Base-by-base conservation (phyloP, 2,329 filamentous ascomycete genomes). In the Boeremia lycopersici region DNA sequence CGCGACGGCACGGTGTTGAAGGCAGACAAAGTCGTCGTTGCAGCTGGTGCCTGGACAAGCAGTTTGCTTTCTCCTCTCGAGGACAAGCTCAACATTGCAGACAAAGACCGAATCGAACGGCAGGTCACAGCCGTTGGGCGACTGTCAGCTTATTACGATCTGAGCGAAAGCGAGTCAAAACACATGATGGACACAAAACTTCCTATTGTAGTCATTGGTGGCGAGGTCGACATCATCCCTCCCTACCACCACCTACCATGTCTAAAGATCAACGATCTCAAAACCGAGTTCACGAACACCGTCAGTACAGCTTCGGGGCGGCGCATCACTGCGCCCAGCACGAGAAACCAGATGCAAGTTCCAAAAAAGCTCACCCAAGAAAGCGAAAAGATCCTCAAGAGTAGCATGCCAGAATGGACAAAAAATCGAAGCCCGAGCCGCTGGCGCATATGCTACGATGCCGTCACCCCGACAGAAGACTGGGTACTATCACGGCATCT, bases 211-310 rank as follows among this genome's bases (percentile, higher is more conserved):
- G 76, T 82, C 8, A 79, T 80, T 50, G 79, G 78, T 0, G 76
- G 72, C 8, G 62, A 76, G 55, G 78, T 78, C 3, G 79, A 82
- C 62, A 74, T 80, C 4, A 76, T 83, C 6, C 80, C 79, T 1
- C 79, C 79, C 12, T 81, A 81, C 8, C 74, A 81, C 29, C 79
- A 81, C 1, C 63, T 57, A 15, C 64, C 57, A 0, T 74, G 82
- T 2, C 77, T 88, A 54, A 88, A 88, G 68, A 85, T 86, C 74
- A 86, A 85, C 54, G 84, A 84, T 63, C 78, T 85, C 44, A 78
- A 48, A 15, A 65, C 80, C 17, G 84, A 83, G 49, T 83, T 87
- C 64, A 83, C 79, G 35, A 86, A 86, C 64, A 82, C 78, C 6
- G 67, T 78, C 23, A 73, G 71, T 0, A 78, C 80, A 0, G 48